Evolutionary conservation across 257 asterid species (phyloP), one percentile per base, ranked within the genome.

Genomic region (Dorcoceras hygrometricum): DNA sequence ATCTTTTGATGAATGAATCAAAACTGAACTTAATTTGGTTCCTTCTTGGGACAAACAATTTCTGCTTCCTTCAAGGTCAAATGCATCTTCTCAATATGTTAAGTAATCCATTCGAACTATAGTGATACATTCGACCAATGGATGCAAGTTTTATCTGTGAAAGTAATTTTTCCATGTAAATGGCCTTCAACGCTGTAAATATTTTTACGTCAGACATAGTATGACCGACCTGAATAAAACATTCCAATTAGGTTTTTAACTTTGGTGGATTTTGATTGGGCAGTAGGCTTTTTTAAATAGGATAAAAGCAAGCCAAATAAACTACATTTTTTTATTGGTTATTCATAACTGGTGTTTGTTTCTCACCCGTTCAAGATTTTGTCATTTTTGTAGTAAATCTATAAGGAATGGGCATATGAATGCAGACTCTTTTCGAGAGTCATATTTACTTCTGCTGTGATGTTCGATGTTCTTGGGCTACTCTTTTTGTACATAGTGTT

Each of bases 361-460:
- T 25, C 63, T 36, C 22, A 27, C 29, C 9, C 19, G 62, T 71
- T 48, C 60, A 60, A 18, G 36, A 60, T 28, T 23, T 69, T 64
- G 56, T 63, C 63, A 43, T 34, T 71, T 63, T 32, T 73, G 46
- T 28, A 70, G 62, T 55, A 23, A 69, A 39, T 65, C 31, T 62
- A 32, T 11, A 26, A 18, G 67, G 55, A 60, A 22, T 58, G 22
- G 59, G 23, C 62, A 24, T 62, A 63, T 57, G 50, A 57, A 66
- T 71, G 54, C 19, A 19, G 20, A 43, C 22, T 55, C 23, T 22
- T 62, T 27, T 60, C 43, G 23, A 31, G 18, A 32, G 54, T 48
- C 57, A 3, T 8, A 64, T 31, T 22, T 50, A 8, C 26, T 54
- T 29, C 28, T 60, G 23, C 31, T 5, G 5, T 36, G 56, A 25